Conservation (phyloP, 495 filamentous ascomycete genomes). For the Podospora pseudocomata region DNA sequence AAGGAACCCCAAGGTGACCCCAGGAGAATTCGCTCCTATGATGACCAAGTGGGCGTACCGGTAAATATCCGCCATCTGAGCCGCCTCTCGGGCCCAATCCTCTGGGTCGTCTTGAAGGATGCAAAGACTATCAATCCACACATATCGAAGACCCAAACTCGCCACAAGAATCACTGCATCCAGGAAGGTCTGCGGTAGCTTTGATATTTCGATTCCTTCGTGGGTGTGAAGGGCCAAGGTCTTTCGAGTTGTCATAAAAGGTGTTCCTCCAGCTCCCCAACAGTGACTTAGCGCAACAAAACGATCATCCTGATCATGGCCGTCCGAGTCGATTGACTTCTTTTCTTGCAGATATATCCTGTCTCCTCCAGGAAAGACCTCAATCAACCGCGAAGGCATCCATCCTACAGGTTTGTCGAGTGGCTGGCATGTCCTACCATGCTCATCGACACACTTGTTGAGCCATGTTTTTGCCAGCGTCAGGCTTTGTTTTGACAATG, state of each 20-base stretch:
- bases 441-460: constrained; percentile 15
- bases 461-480: constrained; percentile 16
- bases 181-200: constrained; percentile 26
- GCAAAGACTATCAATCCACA: constrained; percentile 48
- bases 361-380: not conserved
- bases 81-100: constrained; percentile 39
- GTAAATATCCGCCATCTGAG: constrained; percentile 41
- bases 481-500: constrained; percentile 17
- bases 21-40: constrained; percentile 15
- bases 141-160: constrained; percentile 32
- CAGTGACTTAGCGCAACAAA: constrained; percentile 32
- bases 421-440: constrained; percentile 16
- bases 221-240: constrained; percentile 11
- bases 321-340: not conserved
- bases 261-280: constrained; percentile 23
- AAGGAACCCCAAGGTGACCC: constrained; percentile 24
- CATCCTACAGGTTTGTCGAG: not conserved
- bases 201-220: constrained; percentile 21
- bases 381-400: constrained; percentile 22
- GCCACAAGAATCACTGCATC: constrained; percentile 19
- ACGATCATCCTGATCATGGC: not conserved
- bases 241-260: constrained; percentile 15
- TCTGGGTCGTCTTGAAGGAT: constrained; percentile 41
- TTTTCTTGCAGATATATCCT: constrained; percentile 17
- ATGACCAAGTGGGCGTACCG: constrained; percentile 32